Conservation (phyloP, 768 basidiomycete genomes). For the Naganishia onofrii region DNA sequence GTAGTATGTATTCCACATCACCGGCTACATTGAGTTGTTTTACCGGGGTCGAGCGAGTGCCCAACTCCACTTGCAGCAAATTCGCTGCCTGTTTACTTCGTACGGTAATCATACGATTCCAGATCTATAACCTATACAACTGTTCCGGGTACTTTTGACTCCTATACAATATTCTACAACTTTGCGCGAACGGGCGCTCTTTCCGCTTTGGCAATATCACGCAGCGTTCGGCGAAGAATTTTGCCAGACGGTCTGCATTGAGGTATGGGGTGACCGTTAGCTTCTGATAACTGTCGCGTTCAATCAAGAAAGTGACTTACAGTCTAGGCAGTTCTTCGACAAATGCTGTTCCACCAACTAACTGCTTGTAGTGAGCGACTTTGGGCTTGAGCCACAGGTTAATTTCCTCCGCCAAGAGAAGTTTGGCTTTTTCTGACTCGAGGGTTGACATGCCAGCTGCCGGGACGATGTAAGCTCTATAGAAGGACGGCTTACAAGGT, state of each 20-base stretch:
- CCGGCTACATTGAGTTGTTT: too few species aligned
- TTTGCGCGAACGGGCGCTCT: slow-evolving; percentile 33
- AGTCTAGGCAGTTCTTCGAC: slow-evolving; percentile 68
- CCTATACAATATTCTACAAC: slow-evolving; percentile 27
- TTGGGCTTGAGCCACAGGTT: slow-evolving; percentile 65
- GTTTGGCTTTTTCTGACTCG: slow-evolving; percentile 43
- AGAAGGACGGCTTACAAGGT: slow-evolving; percentile 56
- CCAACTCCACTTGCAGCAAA: too few species aligned
- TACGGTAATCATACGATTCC: neutral
- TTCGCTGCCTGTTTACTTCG: neutral
- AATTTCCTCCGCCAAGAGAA: slow-evolving; percentile 58
- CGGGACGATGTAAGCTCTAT: slow-evolving; percentile 53
- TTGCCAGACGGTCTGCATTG: slow-evolving; percentile 73
- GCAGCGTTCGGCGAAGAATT: slow-evolving; percentile 72
- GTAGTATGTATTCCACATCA: too few species aligned
- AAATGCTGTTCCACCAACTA: slow-evolving; percentile 66
- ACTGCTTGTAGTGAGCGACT: slow-evolving; percentile 67
- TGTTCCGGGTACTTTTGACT: neutral
- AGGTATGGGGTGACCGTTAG: slow-evolving; percentile 30
- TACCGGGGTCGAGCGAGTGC: too few species aligned
- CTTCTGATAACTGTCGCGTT: neutral
- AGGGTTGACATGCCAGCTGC: slow-evolving; percentile 33
- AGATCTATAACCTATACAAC: neutral
- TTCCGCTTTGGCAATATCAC: slow-evolving; percentile 27
- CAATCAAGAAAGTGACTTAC: slow-evolving; percentile 49